Base-by-base conservation (phyloP, 2,329 filamentous ascomycete species). In the Neonectria hederae region DNA sequence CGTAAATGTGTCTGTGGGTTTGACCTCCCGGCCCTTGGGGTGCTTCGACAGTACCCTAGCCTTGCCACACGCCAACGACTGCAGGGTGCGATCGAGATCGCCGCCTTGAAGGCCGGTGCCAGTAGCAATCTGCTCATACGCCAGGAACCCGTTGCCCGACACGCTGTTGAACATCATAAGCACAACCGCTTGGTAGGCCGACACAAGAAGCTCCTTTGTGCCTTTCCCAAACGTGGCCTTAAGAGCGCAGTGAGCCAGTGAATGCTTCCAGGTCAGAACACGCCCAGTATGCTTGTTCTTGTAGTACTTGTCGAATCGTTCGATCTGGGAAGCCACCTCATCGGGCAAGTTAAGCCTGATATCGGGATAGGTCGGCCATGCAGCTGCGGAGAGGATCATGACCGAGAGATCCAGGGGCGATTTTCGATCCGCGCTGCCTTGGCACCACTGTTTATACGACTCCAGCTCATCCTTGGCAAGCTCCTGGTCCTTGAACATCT, bases 401-500 rank as follows among this genome's bases (percentile, higher is more conserved):
- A 98, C 96, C 65, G 89, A 89, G 17, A 98, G 84, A 49, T 81
- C 79, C 45, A 97, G 77, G 1, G 81, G 77, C 6, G 84, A 78
- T 62, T 84, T 87, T 32, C 76, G 74, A 4, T 80, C 80, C 2
- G 69, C 77, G 59, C 85, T 85, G 55, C 85, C 84, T 17, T 86
- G 84, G 17, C 86, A 84, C 80, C 79, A 94, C 78, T 79, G 86
- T 77, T 91, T 96, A 81, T 97, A 99, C 0, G 91, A 88, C n/a
- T 86, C 81, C 91, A 98, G 97, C 76, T 98, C 95, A 72, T 98
- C 96, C 65, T 92, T 91, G 13, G 92, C 92, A 21, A 97, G 86
- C 76, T 97, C 94, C 78, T 98, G 93, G 75, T 99, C 96, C 78
- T 97, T 97, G 83, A 99, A 99, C 96, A 99, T 99, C 67, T 95